A percentile compares a stretch with the other conserved stretches of the same genome.
Conservation (phyloP, 148 eudicot genomes). For the Spergularia marina region DNA sequence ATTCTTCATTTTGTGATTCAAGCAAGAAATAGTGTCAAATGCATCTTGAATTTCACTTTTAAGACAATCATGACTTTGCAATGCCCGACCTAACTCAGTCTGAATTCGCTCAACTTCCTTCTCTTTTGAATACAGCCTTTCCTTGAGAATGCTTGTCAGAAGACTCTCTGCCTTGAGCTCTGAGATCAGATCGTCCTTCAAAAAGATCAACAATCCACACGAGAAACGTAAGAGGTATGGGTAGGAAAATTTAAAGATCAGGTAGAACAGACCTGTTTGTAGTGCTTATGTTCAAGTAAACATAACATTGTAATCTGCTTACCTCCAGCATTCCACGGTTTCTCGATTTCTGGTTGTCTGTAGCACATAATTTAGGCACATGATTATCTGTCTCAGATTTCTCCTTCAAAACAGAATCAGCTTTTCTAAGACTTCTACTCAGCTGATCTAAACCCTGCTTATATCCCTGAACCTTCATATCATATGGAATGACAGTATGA, state of each 20-base stretch:
- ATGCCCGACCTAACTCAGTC: conserved; percentile 28
- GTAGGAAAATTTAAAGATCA: background rate
- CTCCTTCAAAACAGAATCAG: conserved; percentile 18
- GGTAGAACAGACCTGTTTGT: background rate
- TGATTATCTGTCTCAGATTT: conserved; percentile 11
- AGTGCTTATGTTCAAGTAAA: background rate
- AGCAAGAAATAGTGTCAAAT: conserved; percentile 32
- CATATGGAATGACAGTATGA: conserved; percentile 16
- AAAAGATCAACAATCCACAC: background rate
- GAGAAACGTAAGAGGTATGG: background rate
- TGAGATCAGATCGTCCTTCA: conserved; percentile 22
- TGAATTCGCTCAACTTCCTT: conserved; percentile 28
- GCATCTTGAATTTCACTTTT: conserved; percentile 30
- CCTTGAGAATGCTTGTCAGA: conserved; percentile 33
- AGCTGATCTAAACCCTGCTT: conserved; percentile 32
- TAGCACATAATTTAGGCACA: conserved; percentile 1
- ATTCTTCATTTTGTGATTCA: conserved; percentile 37
- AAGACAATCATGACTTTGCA: conserved; percentile 24
- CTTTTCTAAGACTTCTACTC: conserved; percentile 25
- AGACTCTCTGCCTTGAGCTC: conserved; percentile 33
- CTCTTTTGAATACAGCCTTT: conserved; percentile 29
- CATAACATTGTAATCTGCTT: background rate
- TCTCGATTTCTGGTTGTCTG: background rate
- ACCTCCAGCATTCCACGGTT: conserved; percentile 17
- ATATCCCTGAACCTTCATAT: conserved; percentile 29